Conservation (phyloP, 495 filamentous ascomycete species). For the Trichocladium antarcticum region DNA sequence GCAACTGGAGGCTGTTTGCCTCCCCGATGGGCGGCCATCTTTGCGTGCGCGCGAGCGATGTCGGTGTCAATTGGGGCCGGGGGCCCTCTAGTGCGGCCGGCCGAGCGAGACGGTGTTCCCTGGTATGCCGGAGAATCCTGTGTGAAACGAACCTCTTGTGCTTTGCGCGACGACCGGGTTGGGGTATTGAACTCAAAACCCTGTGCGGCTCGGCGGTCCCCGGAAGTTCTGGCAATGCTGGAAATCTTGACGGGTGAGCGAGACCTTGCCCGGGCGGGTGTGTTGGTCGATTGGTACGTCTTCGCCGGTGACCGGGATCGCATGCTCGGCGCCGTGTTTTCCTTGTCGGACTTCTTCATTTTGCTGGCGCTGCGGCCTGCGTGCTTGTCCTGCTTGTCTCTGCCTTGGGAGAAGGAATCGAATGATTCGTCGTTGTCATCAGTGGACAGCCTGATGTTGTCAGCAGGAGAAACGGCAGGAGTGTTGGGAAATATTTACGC, state of each 20-base stretch:
- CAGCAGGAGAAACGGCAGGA: not conserved
- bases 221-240: slow-evolving; percentile 1
- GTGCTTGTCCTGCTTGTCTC: not conserved
- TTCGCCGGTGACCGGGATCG: slow-evolving; percentile 17
- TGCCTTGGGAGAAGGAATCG: not conserved
- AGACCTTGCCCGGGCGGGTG: slow-evolving; percentile 11
- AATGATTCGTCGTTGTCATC: slow-evolving; percentile 2
- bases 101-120: not conserved
- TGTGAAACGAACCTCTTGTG: not conserved
- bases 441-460: slow-evolving; percentile 6
- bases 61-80: slow-evolving; percentile 11
- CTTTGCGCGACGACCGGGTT: slow-evolving; percentile 4
- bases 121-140: not conserved
- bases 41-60: slow-evolving; percentile 9
- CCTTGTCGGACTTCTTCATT: not conserved
- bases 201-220: slow-evolving; percentile 2
- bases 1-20: not conserved
- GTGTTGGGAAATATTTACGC: slow-evolving; percentile 13
- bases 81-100: not conserved
- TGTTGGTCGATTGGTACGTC: not conserved
- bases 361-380: not conserved
- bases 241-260: slow-evolving; percentile 18
- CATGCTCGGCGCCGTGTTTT: slow-evolving; percentile 5
- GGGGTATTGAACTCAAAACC: not conserved
- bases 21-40: not conserved